Conservation (phyloP, 176 grass and related monocot genomes). For the Zoysia pacifica region DNA sequence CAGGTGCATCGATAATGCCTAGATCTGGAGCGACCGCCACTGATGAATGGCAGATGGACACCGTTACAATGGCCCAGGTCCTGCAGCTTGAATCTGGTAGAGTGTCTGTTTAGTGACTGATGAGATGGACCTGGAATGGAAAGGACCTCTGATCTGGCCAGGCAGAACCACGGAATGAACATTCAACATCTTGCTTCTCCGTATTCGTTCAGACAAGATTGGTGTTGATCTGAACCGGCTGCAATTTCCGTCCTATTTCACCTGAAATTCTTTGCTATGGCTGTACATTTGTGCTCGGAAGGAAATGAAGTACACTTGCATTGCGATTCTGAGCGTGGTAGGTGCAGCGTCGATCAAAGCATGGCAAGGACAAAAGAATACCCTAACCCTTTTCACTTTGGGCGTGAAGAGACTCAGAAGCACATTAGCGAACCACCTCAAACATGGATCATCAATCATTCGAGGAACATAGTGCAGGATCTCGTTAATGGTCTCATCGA, state of each 20-base stretch:
- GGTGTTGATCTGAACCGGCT: too few relatives aligned
- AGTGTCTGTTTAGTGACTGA: constrained; percentile 48
- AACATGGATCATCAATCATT: constrained; percentile 40
- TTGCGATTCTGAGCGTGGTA: background rate
- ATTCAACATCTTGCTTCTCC: background rate
- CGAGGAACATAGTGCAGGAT: constrained; percentile 26
- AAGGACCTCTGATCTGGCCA: constrained; percentile 20
- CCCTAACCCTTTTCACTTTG: constrained; percentile 6
- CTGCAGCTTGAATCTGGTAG: constrained; percentile 24
- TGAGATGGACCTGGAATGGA: constrained; percentile 41
- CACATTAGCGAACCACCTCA: background rate
- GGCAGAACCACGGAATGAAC: constrained; percentile 19
- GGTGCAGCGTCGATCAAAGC: constrained; percentile 12
- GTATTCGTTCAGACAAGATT: background rate
- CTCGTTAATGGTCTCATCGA: constrained; percentile 7
- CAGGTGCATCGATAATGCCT: constrained; percentile 24
- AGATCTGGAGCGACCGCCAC: constrained; percentile 31
- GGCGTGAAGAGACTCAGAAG: background rate
- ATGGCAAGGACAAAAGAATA: background rate
- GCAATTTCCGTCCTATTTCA: too few relatives aligned
- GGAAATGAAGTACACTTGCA: background rate
- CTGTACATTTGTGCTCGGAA: background rate
- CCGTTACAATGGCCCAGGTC: constrained; percentile 10
- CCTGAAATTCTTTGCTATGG: too few relatives aligned
- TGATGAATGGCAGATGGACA: constrained; percentile 28